Percentiles rank a stretch among this genome's conserved stretches.
phyloP scores from a whole-genome alignment of 495 filamentous ascomycete genomes.

The Talaromyces nanjingensis region DNA sequence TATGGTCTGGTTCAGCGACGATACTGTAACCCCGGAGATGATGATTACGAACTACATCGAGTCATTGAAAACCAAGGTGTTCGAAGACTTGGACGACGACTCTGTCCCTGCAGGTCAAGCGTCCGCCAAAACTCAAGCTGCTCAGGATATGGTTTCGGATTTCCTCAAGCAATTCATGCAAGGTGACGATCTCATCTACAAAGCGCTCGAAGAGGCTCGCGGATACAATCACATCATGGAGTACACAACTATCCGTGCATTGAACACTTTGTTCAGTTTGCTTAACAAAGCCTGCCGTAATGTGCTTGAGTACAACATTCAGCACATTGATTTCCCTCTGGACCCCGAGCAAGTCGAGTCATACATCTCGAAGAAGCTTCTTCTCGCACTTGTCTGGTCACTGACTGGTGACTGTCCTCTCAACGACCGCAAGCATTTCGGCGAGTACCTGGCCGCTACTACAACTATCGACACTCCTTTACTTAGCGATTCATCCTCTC shows the following conservation, averaged over 20 bases:
- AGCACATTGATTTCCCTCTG: slow-evolving; percentile 89
- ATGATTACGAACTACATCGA: slow-evolving; percentile 89
- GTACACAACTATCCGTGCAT: slow-evolving; percentile 79
- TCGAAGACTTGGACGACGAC: slow-evolving; percentile 94
- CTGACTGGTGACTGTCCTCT: slow-evolving; percentile 93
- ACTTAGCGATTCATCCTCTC: slow-evolving; percentile 64
- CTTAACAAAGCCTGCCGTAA: slow-evolving; percentile 88
- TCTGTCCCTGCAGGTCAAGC: slow-evolving; percentile 71
- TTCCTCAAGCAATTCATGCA: slow-evolving; percentile 69
- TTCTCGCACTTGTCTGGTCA: slow-evolving; percentile 88
- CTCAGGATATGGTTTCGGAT: slow-evolving; percentile 69
- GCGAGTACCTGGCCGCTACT: slow-evolving; percentile 69
- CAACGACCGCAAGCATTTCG: slow-evolving; percentile 78
- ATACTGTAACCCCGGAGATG: slow-evolving; percentile 88
- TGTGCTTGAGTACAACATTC: slow-evolving; percentile 89
- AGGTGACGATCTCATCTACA: slow-evolving; percentile 67
- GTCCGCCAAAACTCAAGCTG: slow-evolving; percentile 64
- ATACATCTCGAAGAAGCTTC: slow-evolving; percentile 85
- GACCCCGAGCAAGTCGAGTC: slow-evolving; percentile 81
- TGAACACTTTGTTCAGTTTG: slow-evolving; percentile 91
- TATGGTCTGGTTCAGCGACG: slow-evolving; percentile 99
- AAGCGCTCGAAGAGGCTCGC: slow-evolving; percentile 67
- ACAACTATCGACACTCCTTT: slow-evolving; percentile 76
- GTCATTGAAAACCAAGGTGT: slow-evolving; percentile 67
- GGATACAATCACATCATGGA: slow-evolving; percentile 96